These are phyloP conservation scores for Myxozyma udenii DNA, from an alignment of 805 yeast species.

Conservation along the genomic window DNA sequence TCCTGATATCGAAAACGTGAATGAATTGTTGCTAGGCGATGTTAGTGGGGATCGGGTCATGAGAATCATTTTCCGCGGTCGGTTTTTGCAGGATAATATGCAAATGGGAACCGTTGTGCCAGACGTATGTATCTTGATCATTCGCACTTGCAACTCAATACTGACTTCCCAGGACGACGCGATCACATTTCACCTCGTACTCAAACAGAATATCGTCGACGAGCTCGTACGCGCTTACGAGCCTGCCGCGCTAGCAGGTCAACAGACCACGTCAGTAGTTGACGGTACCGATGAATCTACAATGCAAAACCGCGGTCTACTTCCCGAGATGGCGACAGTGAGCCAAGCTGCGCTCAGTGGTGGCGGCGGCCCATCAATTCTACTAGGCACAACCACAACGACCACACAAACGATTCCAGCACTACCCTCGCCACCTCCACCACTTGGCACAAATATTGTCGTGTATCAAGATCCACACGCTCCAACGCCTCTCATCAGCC, in stretches of 20 bases:
- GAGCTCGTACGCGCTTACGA: conserved; percentile 13
- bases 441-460: conserved; percentile 24
- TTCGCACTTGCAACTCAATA: too few relatives aligned
- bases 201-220: conserved; percentile 16
- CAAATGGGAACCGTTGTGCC: conserved; percentile 10
- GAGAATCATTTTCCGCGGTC: conserved; percentile 24
- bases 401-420: conserved; percentile 15
- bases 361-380: neutral
- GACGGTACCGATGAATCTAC: neutral
- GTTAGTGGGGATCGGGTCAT: conserved; percentile 12
- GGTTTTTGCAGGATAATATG: conserved; percentile 18
- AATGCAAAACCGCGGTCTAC: neutral
- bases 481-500: conserved; percentile 14
- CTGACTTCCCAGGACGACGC: conserved; percentile 3
- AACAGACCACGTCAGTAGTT: neutral
- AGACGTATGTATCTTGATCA: conserved; percentile 1
- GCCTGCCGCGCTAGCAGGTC: neutral
- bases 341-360: neutral
- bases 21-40: conserved; percentile 12
- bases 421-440: conserved; percentile 18
- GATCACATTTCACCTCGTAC: conserved; percentile 24
- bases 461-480: conserved; percentile 27
- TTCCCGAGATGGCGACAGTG: neutral
- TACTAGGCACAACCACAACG: conserved; percentile 11
- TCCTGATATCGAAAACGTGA: conserved; percentile 12